Base-by-base conservation (phyloP, 371 early-diverging fungal species). In the Apophysomyces variabilis region DNA sequence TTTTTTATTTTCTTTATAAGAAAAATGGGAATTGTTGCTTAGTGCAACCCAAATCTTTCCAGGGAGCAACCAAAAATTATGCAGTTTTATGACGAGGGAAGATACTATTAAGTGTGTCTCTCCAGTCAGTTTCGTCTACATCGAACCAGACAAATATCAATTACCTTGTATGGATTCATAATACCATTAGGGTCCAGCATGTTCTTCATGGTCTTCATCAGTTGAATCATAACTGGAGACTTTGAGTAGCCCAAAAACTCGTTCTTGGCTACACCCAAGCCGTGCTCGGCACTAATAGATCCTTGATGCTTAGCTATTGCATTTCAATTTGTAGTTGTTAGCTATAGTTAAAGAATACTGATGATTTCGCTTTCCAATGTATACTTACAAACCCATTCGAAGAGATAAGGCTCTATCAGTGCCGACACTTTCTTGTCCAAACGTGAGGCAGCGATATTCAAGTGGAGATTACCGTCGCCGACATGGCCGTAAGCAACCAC, bases 401-500 rank as follows among this genome's bases (percentile, higher is more conserved):
- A 98, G 7, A 99, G 82, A 66, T 79, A 95, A n/a, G 97, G 96
- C 77, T 99, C 99, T 46, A 98, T 90, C 43, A 90, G 69, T 32
- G 79, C 70, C 26, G 88, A 85, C 0, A 92, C 82, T 14, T 85
- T 75, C 32, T 73, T 68, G 58, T 86, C 80, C 58, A 87, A 89
- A 38, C 75, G 69, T 32, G 79, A 78, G 5, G 95, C 89, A 13
- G 91, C 91, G 41, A 98, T 88, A 75, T 97, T 97, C 65, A 99
- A 79, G 77, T 99, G 99, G 64, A 98, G 67, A 74, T 99, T 98
- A 70, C 87, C 92, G 76, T 95, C 94, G 36, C 95, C 95, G 18
- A 95, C 83, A 65, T 95, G 96, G 38, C 98, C 99, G 76, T 92
- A 97, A 26, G 96, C 98, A 64, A 92, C 91, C 0, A 94, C 90